These are phyloP conservation scores for Colletotrichum godetiae DNA, from an alignment of 2,329 filamentous ascomycete species.

Conservation along the genomic window DNA sequence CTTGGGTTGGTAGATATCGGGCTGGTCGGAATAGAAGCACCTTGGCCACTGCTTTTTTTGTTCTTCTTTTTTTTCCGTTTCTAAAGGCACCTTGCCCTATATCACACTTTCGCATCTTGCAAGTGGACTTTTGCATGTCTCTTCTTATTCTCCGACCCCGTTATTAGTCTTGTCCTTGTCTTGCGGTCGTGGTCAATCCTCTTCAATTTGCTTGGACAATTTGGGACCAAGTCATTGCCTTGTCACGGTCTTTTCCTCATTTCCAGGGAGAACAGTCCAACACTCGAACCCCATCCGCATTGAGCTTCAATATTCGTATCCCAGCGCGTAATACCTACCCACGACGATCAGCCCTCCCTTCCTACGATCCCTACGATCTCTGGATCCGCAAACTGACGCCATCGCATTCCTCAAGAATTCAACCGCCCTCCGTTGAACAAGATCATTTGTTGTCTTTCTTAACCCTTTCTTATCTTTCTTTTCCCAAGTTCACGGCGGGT, in stretches of 20 bases:
- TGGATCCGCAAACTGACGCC: background rate
- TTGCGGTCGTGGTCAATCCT: background rate
- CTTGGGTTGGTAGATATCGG: background rate
- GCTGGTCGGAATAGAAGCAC: slow-evolving; percentile 10
- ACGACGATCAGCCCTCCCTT: background rate
- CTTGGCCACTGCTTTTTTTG: background rate
- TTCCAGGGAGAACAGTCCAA: background rate
- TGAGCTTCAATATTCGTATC: background rate
- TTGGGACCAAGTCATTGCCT: background rate
- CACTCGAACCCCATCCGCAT: background rate
- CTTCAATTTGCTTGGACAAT: background rate
- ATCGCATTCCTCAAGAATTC: background rate
- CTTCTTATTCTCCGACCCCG: background rate
- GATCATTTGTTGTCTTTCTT: background rate
- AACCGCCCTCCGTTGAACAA: background rate
- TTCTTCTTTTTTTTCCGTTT: slow-evolving; percentile 20
- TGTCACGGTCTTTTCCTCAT: background rate
- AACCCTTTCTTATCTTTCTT: background rate
- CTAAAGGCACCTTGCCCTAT: slow-evolving; percentile 20
- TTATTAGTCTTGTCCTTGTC: background rate
- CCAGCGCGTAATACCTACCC: background rate
- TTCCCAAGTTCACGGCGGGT: background rate
- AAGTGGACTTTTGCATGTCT: background rate
- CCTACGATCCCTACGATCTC: background rate
- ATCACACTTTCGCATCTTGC: background rate